phyloP scores from a whole-genome alignment of 306 rosid species.

The Hippophae rhamnoides region DNA sequence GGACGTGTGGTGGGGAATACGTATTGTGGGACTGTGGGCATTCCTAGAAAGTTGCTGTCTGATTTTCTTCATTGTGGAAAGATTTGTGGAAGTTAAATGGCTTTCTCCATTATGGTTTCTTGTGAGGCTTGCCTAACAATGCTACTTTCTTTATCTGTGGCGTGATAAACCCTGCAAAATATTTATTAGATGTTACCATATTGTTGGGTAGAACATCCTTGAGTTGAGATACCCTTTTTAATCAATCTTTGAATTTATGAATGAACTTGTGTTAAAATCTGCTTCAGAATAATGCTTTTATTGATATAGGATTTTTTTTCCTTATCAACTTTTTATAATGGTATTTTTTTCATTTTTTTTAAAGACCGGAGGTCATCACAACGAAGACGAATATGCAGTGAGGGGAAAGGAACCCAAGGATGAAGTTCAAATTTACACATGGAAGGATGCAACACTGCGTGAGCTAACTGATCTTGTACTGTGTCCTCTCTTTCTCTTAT shows the following conservation, averaged over 20 bases:
- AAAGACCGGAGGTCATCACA: constrained; percentile 69
- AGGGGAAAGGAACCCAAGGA: constrained; percentile 95
- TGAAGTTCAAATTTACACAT: constrained; percentile 93
- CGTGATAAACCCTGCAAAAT: neutral
- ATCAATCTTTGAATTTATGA: neutral
- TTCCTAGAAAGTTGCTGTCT: too few species aligned
- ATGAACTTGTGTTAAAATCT: neutral
- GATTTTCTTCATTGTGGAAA: too few species aligned
- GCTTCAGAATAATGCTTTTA: neutral
- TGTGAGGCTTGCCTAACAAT: too few species aligned
- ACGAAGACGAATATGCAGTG: constrained; percentile 66
- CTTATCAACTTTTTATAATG: neutral
- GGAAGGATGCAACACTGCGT: constrained; percentile 95
- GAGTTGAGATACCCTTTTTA: neutral
- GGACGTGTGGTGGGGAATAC: too few species aligned
- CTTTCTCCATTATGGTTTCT: too few species aligned
- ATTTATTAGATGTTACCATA: neutral
- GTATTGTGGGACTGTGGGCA: too few species aligned
- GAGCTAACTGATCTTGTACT: constrained; percentile 85
- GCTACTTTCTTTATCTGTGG: neutral
- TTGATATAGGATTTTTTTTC: neutral
- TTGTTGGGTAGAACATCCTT: neutral
- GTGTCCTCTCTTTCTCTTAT: constrained; percentile 2
- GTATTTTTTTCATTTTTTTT: neutral
- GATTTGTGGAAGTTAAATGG: too few species aligned